A percentile compares a stretch with the other conserved stretches of the same genome.
These are phyloP conservation scores for Lasiodiplodia citricola DNA, from an alignment of 2,329 filamentous ascomycete genomes.

Conservation along the genomic window DNA sequence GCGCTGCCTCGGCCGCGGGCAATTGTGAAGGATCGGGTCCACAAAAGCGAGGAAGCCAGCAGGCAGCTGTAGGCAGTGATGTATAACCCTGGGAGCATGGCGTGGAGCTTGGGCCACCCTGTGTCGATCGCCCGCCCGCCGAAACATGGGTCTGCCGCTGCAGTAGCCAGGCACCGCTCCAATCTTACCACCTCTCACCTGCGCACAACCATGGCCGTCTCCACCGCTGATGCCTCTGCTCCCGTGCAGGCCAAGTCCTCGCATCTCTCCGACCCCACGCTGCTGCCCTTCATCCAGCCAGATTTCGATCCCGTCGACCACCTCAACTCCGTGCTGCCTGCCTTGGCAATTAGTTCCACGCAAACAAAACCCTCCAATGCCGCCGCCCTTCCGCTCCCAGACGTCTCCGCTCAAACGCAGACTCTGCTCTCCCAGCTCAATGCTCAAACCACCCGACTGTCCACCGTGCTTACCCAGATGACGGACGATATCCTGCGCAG, in stretches of 20 bases:
- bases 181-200: neutral
- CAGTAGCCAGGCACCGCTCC: neutral
- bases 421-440: constrained; percentile 85
- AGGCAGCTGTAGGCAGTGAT: neutral
- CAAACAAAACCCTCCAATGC: constrained; percentile 45
- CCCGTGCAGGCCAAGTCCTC: constrained; percentile 37
- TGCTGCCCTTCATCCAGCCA: constrained; percentile 75
- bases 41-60: neutral
- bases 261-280: constrained; percentile 72
- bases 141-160: neutral
- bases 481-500: constrained; percentile 95
- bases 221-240: neutral
- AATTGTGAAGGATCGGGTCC: neutral
- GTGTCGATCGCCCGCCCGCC: neutral
- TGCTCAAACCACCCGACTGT: constrained; percentile 83
- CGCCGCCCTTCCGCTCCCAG: constrained; percentile 67
- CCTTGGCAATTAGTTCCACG: constrained; percentile 59
- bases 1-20: neutral
- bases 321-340: constrained; percentile 78
- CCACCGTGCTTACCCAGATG: constrained; percentile 80
- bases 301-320: constrained; percentile 84
- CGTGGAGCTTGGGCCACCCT: neutral
- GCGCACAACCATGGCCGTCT: constrained; percentile 6
- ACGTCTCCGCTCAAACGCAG: constrained; percentile 81
- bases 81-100: neutral